A percentile compares a stretch with the other conserved stretches of the same genome.
Evolutionary conservation across 2,329 filamentous ascomycete genomes (phyloP).

Genomic region (Diaporthe citrichinensis): DNA sequence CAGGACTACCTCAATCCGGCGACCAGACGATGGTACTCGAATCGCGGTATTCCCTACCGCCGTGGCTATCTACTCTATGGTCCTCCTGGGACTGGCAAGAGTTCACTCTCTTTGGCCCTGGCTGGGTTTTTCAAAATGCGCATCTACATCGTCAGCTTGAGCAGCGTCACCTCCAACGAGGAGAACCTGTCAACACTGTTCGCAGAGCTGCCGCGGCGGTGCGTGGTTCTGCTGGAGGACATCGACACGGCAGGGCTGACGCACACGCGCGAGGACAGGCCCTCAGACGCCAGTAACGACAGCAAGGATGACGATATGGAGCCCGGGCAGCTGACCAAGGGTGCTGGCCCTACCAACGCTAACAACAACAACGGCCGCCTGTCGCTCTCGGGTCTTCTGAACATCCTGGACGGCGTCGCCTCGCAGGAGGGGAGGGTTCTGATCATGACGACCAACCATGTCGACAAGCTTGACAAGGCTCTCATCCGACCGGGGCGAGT

Average conservation of each 20-base stretch:
- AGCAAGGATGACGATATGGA: conserved; percentile 43
- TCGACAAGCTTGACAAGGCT: conserved; percentile 73
- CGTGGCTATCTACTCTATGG: conserved; percentile 87
- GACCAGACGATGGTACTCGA: conserved; percentile 83
- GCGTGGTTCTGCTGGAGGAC: conserved; percentile 82
- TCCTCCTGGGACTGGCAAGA: conserved; percentile 85
- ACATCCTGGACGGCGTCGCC: conserved; percentile 82
- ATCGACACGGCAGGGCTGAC: conserved; percentile 81
- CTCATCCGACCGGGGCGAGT: conserved; percentile 74
- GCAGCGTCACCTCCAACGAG: conserved; percentile 73
- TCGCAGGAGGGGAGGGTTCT: conserved; percentile 75
- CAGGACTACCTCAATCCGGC: conserved; percentile 73
- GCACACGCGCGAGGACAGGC: conserved; percentile 63
- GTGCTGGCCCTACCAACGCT: conserved; percentile 38
- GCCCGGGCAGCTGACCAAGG: conserved; percentile 26
- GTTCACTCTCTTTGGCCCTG: conserved; percentile 77
- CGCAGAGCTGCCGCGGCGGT: conserved; percentile 75
- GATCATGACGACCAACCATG: conserved; percentile 76
- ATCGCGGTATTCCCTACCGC: conserved; percentile 87
- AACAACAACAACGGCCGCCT: conserved; percentile 57
- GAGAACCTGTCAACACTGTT: conserved; percentile 77
- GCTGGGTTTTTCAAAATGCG: conserved; percentile 79
- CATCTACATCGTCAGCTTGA: conserved; percentile 80
- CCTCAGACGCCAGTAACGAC: conserved; percentile 29
- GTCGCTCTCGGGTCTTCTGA: conserved; percentile 83